phyloP scores from a whole-genome alignment of 768 basidiomycete genomes.

The Podaxis sp. region DNA sequence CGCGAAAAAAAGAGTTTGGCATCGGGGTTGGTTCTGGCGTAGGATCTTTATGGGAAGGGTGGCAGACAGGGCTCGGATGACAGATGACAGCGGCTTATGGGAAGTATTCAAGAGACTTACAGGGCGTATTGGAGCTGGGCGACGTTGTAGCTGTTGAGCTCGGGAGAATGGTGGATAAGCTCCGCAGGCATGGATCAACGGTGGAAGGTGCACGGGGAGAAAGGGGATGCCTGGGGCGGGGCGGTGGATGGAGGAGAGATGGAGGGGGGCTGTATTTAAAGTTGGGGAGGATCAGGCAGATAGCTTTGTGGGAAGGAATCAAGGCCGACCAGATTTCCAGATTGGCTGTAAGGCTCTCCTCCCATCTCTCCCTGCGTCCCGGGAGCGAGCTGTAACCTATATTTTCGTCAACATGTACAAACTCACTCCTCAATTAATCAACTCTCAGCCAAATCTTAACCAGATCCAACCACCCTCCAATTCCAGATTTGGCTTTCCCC shows the following conservation, averaged over 20 bases:
- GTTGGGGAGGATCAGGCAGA: conserved; percentile 20
- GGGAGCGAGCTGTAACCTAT: conserved; percentile 18
- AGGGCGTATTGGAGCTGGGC: conserved; percentile 63
- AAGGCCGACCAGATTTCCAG: conserved; percentile 12
- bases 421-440: conserved; percentile 26
- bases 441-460: conserved; percentile 17
- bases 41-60: conserved; percentile 19
- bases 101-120: conserved; percentile 35
- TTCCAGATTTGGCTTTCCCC: conserved; percentile 11
- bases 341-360: conserved; percentile 8
- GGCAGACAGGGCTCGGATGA: conserved; percentile 27
- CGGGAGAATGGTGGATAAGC: conserved; percentile 33
- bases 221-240: conserved; percentile 11
- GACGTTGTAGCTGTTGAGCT: conserved; percentile 61
- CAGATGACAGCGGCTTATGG: conserved; percentile 28
- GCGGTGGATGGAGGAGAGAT: conserved; percentile 5
- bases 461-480: conserved; percentile 7
- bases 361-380: conserved; percentile 4
- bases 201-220: conserved; percentile 15
- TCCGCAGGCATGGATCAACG: conserved; percentile 57
- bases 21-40: neutral
- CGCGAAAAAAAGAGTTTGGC: conserved; percentile 16
- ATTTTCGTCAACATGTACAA: conserved; percentile 26
- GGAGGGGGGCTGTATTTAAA: conserved; percentile 27
- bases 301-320: conserved; percentile 19